phyloP scores from a whole-genome alignment of 441 rosid genomes.

The Populus hybrid region DNA sequence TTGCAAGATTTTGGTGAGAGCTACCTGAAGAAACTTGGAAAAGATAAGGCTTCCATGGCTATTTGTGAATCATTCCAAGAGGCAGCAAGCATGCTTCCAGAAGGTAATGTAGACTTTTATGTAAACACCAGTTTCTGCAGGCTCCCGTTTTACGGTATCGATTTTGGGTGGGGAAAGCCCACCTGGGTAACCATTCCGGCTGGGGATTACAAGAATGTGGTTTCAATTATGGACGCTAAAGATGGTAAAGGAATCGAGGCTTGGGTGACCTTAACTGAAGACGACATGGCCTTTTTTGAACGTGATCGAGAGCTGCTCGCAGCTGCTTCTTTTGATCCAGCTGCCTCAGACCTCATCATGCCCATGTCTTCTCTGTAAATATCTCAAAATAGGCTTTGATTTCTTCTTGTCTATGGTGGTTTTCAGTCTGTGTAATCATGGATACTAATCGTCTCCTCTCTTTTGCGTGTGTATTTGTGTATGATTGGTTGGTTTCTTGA shows the following conservation, averaged over 20 bases:
- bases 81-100: not conserved
- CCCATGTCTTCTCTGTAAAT: not conserved
- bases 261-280: slow-evolving; percentile 31
- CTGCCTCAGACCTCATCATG: not conserved
- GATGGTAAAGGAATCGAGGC: slow-evolving; percentile 48
- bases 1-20: slow-evolving; percentile 10
- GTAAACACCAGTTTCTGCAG: slow-evolving; percentile 27
- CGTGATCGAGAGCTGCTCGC: slow-evolving; percentile 30
- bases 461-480: not conserved
- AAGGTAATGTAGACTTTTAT: slow-evolving; percentile 16
- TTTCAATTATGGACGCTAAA: slow-evolving; percentile 25
- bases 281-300: slow-evolving; percentile 28
- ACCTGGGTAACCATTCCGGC: slow-evolving; percentile 20
- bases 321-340: slow-evolving; percentile 17
- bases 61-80: slow-evolving; percentile 7
- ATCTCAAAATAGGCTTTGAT: not conserved
- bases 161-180: slow-evolving; percentile 44
- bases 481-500: not conserved
- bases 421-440: not conserved
- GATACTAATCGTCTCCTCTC: not conserved
- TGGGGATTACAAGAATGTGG: slow-evolving; percentile 9
- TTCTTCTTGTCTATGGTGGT: not conserved
- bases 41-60: slow-evolving; percentile 8
- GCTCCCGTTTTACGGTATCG: slow-evolving; percentile 24
- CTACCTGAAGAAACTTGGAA: slow-evolving; percentile 4